Evolutionary conservation across 768 basidiomycete species (phyloP).

Genomic region (Dioszegia aurantiaca): DNA sequence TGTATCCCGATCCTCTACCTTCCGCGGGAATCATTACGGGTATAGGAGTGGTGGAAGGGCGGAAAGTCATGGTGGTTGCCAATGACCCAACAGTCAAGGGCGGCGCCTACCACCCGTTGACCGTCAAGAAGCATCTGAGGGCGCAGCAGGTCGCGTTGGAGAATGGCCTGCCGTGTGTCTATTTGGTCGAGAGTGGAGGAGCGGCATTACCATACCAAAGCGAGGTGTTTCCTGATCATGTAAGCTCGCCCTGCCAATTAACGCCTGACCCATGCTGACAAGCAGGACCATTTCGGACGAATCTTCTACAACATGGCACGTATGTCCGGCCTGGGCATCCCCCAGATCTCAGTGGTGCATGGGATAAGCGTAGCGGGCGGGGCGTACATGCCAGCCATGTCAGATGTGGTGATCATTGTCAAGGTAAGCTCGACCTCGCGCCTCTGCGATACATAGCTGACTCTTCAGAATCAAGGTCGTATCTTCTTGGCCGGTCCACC

Average conservation of each 20-base stretch:
- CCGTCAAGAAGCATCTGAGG: constrained; percentile 91
- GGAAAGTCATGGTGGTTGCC: constrained; percentile 83
- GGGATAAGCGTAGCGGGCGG: constrained; percentile 93
- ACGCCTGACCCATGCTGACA: background rate
- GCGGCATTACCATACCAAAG: constrained; percentile 90
- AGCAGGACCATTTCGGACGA: constrained; percentile 80
- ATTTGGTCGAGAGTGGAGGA: constrained; percentile 94
- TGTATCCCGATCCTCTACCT: constrained; percentile 72
- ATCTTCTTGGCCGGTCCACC: constrained; percentile 95
- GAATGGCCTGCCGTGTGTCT: constrained; percentile 83
- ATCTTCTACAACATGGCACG: constrained; percentile 96
- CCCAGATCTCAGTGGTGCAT: constrained; percentile 88
- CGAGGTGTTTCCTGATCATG: constrained; percentile 82
- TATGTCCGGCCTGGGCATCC: constrained; percentile 85
- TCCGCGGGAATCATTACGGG: constrained; percentile 90
- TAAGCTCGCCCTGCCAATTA: constrained; percentile 8
- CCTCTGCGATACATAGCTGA: background rate
- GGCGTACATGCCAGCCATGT: constrained; percentile 87
- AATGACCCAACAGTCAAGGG: constrained; percentile 94
- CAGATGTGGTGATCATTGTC: constrained; percentile 64
- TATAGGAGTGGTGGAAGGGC: constrained; percentile 67
- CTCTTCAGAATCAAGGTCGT: constrained; percentile 71
- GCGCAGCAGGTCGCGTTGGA: constrained; percentile 94
- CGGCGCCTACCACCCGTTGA: constrained; percentile 85
- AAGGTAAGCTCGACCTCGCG: constrained; percentile 21